Percentiles rank a stretch among this genome's conserved stretches.
These are phyloP conservation scores for Cenococcum geophilum DNA, from an alignment of 495 filamentous ascomycete genomes.

Conservation along the genomic window DNA sequence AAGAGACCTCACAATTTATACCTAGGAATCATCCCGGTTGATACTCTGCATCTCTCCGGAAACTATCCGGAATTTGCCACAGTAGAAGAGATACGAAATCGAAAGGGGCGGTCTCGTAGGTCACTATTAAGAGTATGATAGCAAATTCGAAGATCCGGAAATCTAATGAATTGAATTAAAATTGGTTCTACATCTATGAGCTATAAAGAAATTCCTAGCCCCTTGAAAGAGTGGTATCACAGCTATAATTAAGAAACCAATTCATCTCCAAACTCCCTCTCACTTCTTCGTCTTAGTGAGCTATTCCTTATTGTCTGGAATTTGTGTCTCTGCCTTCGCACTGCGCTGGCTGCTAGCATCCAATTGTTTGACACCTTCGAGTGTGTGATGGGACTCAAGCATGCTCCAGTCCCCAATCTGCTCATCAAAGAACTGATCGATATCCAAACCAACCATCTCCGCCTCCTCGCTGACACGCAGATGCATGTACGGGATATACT, in stretches of 20 bases:
- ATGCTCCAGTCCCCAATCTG: slow-evolving; percentile 47
- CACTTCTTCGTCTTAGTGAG: neutral
- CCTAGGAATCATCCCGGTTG: no score
- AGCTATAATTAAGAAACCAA: neutral
- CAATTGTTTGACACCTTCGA: slow-evolving; percentile 8
- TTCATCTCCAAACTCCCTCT: neutral
- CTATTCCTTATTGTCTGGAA: slow-evolving; percentile 4
- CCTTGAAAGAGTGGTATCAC: neutral
- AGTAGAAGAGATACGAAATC: no score
- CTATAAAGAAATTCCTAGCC: neutral
- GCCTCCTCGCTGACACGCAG: slow-evolving; percentile 51
- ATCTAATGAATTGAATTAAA: no score
- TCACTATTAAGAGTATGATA: no score
- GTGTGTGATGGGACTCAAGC: slow-evolving; percentile 21
- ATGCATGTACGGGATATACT: slow-evolving; percentile 54
- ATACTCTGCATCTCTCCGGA: no score
- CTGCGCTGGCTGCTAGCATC: neutral
- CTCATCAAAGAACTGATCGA: slow-evolving; percentile 55
- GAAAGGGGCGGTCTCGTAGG: no score
- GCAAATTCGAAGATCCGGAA: no score
- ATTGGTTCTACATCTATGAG: no score
- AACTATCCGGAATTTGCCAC: no score
- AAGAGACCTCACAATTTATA: no score
- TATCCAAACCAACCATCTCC: slow-evolving; percentile 53
- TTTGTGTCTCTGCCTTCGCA: neutral